A percentile compares a stretch with the other conserved stretches of the same genome.
phyloP scores from a whole-genome alignment of 495 filamentous ascomycete genomes.

The Cudoniella acicularis region DNA sequence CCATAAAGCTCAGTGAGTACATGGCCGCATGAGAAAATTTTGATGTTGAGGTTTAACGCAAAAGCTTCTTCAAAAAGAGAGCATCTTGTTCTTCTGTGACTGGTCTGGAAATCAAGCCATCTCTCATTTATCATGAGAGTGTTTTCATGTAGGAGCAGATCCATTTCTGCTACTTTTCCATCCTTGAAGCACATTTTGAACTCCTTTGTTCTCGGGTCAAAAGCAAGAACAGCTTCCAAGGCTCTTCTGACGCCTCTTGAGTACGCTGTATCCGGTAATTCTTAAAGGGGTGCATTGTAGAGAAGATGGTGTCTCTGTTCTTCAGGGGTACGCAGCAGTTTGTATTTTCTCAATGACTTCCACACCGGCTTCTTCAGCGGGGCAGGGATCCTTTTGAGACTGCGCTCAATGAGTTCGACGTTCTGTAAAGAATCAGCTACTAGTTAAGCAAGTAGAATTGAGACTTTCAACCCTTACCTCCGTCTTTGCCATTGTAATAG shows the following conservation, averaged over 20 bases:
- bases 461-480: too few species aligned
- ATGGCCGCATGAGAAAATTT: background rate
- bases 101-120: background rate
- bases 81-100: background rate
- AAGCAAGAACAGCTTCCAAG: background rate
- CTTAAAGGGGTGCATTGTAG: background rate
- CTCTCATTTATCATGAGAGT: background rate
- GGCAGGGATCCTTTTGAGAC: background rate
- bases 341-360: background rate
- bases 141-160: background rate
- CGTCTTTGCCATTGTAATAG: background rate
- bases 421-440: background rate
- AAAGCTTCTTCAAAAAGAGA: background rate
- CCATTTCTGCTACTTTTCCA: background rate
- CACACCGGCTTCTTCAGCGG: background rate
- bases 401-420: background rate
- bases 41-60: background rate
- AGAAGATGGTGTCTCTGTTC: background rate
- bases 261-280: background rate
- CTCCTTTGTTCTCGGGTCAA: background rate
- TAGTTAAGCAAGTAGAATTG: background rate
- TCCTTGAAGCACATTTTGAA: background rate
- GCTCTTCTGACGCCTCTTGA: background rate
- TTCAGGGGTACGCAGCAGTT: background rate
- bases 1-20: background rate